Evolutionary conservation across 441 rosid genomes (phyloP), one percentile per base, ranked within the genome.

Genomic region (Viola pubescens): DNA sequence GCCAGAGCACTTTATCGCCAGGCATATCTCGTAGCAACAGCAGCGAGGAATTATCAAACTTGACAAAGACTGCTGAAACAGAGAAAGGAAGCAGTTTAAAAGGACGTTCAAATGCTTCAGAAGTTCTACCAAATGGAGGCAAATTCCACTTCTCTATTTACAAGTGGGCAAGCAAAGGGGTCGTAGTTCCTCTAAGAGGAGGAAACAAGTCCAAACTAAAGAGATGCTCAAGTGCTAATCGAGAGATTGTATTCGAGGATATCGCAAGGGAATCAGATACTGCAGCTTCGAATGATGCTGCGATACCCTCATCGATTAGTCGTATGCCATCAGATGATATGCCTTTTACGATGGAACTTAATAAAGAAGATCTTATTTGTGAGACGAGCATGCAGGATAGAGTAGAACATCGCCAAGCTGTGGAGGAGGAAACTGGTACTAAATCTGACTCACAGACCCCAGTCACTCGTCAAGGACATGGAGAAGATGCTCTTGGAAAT

Each of bases 81-180:
- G 75, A 61, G 42, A 57, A 42, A 57, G 64, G 60, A 40, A 58
- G 60, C 48, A 58, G 61, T 12, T 6, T 56, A 38, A 56, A 61
- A 41, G 73, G 64, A 50, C 70, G 76, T 58, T 63, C 64, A 10
- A 57, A 40, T 61, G 8, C 48, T 63, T 60, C 79, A 44, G 55
- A 70, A 62, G 73, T 55, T 59, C 39, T 45, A 45, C 61, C 58
- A 19, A 70, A 58, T 7, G 48, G 68, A 39, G 68, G 65, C 69
- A 81, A 77, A 37, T 90, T 88, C 77, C 96, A 88, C 72, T 88
- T 94, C 77, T 94, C 99, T 2, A 90, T 94, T 53, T 94, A 85
- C 78, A 94, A 84, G 74, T 94, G 99, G 97, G 95, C 88, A 53
- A 78, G 86, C 75, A 81, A 83, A 60, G 92, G 91, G 60, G 72